These are phyloP conservation scores for Suillus occidentalis DNA, from an alignment of 768 basidiomycete genomes.

Conservation along the genomic window DNA sequence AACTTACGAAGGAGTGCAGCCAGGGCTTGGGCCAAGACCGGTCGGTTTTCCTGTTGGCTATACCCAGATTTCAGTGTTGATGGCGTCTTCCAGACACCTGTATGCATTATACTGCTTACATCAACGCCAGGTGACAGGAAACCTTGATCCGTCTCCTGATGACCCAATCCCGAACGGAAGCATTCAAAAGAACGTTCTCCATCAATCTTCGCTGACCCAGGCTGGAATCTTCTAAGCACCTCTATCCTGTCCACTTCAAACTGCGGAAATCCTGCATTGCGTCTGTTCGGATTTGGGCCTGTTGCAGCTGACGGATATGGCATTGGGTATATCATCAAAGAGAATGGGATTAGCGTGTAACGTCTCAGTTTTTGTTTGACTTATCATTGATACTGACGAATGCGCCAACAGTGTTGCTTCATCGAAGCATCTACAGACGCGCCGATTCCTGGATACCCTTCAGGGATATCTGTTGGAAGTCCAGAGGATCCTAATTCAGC, in stretches of 20 bases:
- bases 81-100: conserved; percentile 57
- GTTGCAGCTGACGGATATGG: conserved; percentile 95
- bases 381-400: background rate
- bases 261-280: conserved; percentile 92
- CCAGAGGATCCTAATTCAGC: conserved; percentile 74
- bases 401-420: conserved; percentile 66
- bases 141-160: conserved; percentile 34
- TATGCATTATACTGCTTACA: conserved; percentile 94
- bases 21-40: conserved; percentile 92
- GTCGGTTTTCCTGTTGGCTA: conserved; percentile 31
- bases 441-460: conserved; percentile 85
- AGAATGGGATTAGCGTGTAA: conserved; percentile 86
- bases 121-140: conserved; percentile 69
- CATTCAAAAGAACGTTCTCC: conserved; percentile 32
- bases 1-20: conserved; percentile 85
- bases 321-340: conserved; percentile 98
- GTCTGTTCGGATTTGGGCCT: conserved; percentile 93
- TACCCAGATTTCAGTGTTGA: background rate
- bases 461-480: conserved; percentile 80
- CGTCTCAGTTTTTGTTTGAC: conserved; percentile 21
- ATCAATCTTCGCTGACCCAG: conserved; percentile 82
- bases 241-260: conserved; percentile 96
- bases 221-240: conserved; percentile 77
- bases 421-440: conserved; percentile 93
- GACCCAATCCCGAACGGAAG: conserved; percentile 33